Evolutionary conservation across 2,329 filamentous ascomycete species (phyloP), one percentile per base, ranked within the genome.

Genomic region (Aspergillus novofumigatus): DNA sequence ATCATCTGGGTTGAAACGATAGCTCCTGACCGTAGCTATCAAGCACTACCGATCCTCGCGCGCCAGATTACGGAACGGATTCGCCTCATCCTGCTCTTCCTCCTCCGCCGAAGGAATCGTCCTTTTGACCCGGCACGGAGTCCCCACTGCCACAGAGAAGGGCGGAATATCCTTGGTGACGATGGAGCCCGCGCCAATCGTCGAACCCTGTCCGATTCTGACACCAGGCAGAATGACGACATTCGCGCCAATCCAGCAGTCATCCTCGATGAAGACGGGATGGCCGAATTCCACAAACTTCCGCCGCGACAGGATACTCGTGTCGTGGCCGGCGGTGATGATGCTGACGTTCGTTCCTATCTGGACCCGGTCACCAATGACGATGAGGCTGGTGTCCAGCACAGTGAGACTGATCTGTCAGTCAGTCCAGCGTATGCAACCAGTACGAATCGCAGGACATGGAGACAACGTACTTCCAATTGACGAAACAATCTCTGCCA

Each of bases 291-390:
- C 81, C 32, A 83, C 71, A 38, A 78, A 75, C 7, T 80, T 77
- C 14, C 77, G 68, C 1, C 81, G 74, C 23, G 74, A 78, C 45
- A 77, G 70, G 4, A 83, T 75, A 47, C 79, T 79, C 0, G 75
- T 76, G 61, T 83, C 80, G 59, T 84, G 82, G 10, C 79, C 81
- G 0, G 81, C 82, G 0, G 78, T 77, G 56, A 80, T 80, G 38
- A 84, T 81, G 53, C 71, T 73, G 1, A 83, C 81, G 28, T 81
- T 79, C 0, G 81, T 80, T 0, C 81, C 82, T 47, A 83, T 73
- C 69, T 83, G 79, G 14, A 81, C 79, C 1, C 81, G 69, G 23
- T 83, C 76, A 1, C 82, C 82, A 23, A 84, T 82, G 0, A 77
- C 76, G 1, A 85, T 79, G 0, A 83, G 69, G 1, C 75, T 77